Conservation (phyloP, 306 rosid species). For the Vigna radiata region DNA sequence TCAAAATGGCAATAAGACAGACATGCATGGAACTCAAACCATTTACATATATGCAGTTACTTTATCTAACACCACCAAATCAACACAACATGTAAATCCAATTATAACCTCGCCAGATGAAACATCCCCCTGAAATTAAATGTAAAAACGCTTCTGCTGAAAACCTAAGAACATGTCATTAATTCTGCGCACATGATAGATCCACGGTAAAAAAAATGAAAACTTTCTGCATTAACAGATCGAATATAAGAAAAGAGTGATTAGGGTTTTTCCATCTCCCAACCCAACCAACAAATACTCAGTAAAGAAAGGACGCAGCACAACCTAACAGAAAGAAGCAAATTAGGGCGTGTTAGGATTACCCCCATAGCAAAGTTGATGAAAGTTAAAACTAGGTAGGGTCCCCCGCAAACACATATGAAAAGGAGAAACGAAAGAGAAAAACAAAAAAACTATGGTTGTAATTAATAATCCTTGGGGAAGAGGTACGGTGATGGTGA, state of each 20-base stretch:
- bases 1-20: background rate
- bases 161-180: background rate
- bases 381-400: background rate
- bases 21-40: background rate
- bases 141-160: background rate
- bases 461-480: no score
- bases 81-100: background rate
- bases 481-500: background rate
- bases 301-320: background rate
- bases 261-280: conserved; percentile 11
- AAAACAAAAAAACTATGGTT: no score
- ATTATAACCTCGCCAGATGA: background rate
- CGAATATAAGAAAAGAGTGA: background rate
- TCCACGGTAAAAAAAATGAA: background rate
- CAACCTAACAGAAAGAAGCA: background rate
- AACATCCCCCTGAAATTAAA: background rate
- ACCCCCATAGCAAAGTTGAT: background rate
- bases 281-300: background rate
- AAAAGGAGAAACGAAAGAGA: no score
- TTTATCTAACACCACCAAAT: background rate
- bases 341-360: background rate
- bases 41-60: background rate
- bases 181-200: background rate
- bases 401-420: background rate
- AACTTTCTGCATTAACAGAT: background rate